A percentile compares a stretch with the other conserved stretches of the same genome.
phyloP scores from a whole-genome alignment of 2,329 filamentous ascomycete species.

The Orbilia brochopaga region DNA sequence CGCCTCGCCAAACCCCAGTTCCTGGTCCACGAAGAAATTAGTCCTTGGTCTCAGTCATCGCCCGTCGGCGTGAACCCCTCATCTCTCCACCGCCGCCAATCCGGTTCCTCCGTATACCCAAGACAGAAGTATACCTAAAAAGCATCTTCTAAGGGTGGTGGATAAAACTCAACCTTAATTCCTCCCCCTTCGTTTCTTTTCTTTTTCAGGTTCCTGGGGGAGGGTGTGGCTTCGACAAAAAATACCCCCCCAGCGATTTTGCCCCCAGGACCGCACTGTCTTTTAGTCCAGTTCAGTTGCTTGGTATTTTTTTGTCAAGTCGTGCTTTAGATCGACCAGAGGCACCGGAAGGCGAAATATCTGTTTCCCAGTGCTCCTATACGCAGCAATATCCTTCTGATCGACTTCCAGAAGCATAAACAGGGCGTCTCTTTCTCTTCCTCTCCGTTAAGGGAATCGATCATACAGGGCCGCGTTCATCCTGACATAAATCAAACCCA shows the following conservation, averaged over 20 bases:
- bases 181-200: slow-evolving; percentile 27
- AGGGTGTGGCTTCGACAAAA: slow-evolving; percentile 46
- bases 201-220: slow-evolving; percentile 14
- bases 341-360: slow-evolving; percentile 26
- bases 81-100: slow-evolving; percentile 42
- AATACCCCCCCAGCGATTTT: slow-evolving; percentile 37
- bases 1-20: slow-evolving; percentile 30
- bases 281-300: slow-evolving; percentile 18
- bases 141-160: slow-evolving; percentile 27
- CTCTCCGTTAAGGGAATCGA: neutral
- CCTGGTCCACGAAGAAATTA: slow-evolving; percentile 38
- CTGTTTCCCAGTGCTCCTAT: slow-evolving; percentile 33
- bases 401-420: slow-evolving; percentile 38
- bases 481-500: slow-evolving; percentile 30
- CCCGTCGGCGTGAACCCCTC: slow-evolving; percentile 24
- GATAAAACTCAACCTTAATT: slow-evolving; percentile 49
- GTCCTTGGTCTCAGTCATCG: slow-evolving; percentile 20
- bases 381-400: slow-evolving; percentile 39
- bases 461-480: slow-evolving; percentile 14
- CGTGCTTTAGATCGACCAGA: slow-evolving; percentile 39
- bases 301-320: neutral
- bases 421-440: slow-evolving; percentile 41
- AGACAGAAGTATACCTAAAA: slow-evolving; percentile 15
- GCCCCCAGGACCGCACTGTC: slow-evolving; percentile 31
- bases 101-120: slow-evolving; percentile 21